phyloP scores from a whole-genome alignment of 192 early-diverging fungal species.

The Coemansia sp. region DNA sequence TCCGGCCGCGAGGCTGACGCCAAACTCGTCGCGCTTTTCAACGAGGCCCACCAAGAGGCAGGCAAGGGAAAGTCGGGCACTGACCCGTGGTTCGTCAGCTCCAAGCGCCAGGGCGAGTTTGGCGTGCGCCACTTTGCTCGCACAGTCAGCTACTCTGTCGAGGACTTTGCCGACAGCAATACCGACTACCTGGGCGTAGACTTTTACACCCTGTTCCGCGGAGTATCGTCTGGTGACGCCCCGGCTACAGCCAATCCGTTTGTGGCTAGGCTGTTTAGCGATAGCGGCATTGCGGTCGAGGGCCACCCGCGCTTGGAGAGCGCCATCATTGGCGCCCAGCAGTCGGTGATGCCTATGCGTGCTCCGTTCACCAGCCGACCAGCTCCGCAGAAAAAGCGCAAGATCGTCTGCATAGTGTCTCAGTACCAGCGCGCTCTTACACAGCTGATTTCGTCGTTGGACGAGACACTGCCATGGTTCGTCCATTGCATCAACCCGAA shows the following conservation, averaged over 20 bases:
- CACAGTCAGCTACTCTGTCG: constrained; percentile 63
- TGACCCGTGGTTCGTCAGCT: constrained; percentile 36
- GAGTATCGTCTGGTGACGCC: constrained; percentile 45
- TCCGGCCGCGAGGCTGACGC: constrained; percentile 43
- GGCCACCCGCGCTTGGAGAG: constrained; percentile 80
- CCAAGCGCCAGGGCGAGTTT: constrained; percentile 61
- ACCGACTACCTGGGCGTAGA: constrained; percentile 78
- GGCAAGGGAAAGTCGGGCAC: constrained; percentile 23
- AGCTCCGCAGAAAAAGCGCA: constrained; percentile 48
- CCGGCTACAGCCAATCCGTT: constrained; percentile 72
- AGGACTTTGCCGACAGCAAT: constrained; percentile 76
- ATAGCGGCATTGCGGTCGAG: constrained; percentile 72
- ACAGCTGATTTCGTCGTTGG: constrained; percentile 69
- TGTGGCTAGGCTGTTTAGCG: constrained; percentile 74
- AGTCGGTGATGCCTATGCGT: constrained; percentile 68
- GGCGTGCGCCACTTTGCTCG: constrained; percentile 81
- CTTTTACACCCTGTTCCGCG: constrained; percentile 85
- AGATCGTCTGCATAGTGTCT: constrained; percentile 62
- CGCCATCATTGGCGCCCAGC: constrained; percentile 80
- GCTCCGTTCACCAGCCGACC: constrained; percentile 56
- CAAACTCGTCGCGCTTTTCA: constrained; percentile 41
- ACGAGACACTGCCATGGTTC: constrained; percentile 82
- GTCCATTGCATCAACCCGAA: constrained; percentile 78
- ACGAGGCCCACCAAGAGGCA: constrained; percentile 29
- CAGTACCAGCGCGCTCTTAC: constrained; percentile 73